Base-by-base conservation (phyloP, 768 basidiomycete species). In the Myochromella boudieri region DNA sequence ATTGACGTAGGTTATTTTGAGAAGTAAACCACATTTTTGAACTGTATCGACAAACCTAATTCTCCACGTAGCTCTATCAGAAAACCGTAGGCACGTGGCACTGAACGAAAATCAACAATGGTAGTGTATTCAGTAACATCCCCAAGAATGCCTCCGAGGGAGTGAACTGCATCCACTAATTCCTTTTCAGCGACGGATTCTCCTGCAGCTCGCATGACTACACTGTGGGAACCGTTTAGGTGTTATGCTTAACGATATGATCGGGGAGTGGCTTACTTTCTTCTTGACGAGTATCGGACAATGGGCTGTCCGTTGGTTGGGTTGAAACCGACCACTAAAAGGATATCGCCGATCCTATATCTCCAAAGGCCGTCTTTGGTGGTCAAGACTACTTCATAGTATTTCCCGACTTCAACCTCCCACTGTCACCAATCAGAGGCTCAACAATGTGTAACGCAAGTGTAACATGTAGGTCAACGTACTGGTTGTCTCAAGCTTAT, bases 181-280 rank as follows among this genome's bases (percentile, higher is more conserved):
- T 48, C 41, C 46, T 29, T 44, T 34, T 52, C 54, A 6, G 51
- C 51, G 12, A 53, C 34, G 31, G 48, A 55, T 25, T 55, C 57
- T 12, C 32, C 40, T 9, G 36, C 33, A 21, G 51, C 33, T 21
- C 54, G 44, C 36, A 54, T 48, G 2, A 37, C 31, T 18, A 48
- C 48, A 17, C 51, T 58, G 32, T n/a, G 18, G 10, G 17, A 18
- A 10, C 22, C 9, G 26, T 17, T 20, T 22, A 18, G 25, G 20
- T 14, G 25, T n/a, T n/a, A 6, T n/a, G 8, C 10, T 24, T 20
- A 20, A 11, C 10, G 17, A 32, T 15, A 44, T 14, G n/a, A n/a
- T n/a, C n/a, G n/a, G n/a, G 14, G 6, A 15, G 10, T 10, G 3
- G n/a, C 42, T 3, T 43, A 49, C 48, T 43, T 44, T 24, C 48